Evolutionary conservation across 805 yeast species (phyloP), one percentile per base, ranked within the genome.

Genomic region (Zygoascus flipseniorum): DNA sequence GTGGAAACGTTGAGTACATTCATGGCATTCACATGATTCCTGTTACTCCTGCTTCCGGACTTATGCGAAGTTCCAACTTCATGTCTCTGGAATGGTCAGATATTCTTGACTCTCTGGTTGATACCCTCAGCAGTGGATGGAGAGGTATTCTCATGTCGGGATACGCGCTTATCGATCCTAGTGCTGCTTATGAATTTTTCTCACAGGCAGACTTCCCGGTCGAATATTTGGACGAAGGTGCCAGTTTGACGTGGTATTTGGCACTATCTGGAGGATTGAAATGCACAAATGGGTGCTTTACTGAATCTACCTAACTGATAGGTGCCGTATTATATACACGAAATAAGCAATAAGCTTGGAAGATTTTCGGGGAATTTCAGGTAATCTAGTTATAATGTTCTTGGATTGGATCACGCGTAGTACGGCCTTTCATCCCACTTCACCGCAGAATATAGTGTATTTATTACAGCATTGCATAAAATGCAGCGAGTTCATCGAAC

Each of bases 11-110:
- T 31, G 85, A 84, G 65, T 85, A 80, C 64, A 83, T 83, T 50
- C 89, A 85, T 62, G 93, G 93, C 10, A 85, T 85, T 55, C 89
- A 86, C 62, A 86, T 85, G 90, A 67, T 86, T 43, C 92, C 92
- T 31, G 70, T 82, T 45, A 83, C 87, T 0, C 85, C 87, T 1
- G 75, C 76, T 14, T 78, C 85, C 1, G 74, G 81, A 1, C 75
- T 71, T 52, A 74, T 82, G 35, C 72, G 89, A 59, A 64, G 69
- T 18, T 72, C 81, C 5, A 62, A 63, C 5, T 81, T 78, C 64
- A 80, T 76, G 10, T 53, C 63, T 48, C 72, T 78, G 63, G 84
- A 84, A 68, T 85, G 92, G 92, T 66, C 72, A 16, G 74, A 72
- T 45, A 72, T 73, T 60, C 65, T 85, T 26, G 68, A 70, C 2